phyloP scores from a whole-genome alignment of 2,329 filamentous ascomycete species.

The Hypoxylon sp. region DNA sequence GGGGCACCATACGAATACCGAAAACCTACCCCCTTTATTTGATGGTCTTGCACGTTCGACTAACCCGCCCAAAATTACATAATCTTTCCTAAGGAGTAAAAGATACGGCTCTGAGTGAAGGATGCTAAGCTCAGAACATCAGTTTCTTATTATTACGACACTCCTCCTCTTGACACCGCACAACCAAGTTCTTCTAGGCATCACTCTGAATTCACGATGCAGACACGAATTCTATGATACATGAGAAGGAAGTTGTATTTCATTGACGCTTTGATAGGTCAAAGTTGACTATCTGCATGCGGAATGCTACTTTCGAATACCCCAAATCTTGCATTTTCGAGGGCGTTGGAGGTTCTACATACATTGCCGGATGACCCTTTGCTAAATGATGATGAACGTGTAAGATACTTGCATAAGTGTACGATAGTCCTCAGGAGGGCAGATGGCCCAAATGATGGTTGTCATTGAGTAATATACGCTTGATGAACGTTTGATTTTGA shows the following conservation, averaged over 20 bases:
- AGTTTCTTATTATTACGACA: slow-evolving; percentile 4
- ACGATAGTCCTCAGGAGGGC: background rate
- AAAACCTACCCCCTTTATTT: background rate
- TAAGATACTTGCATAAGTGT: slow-evolving; percentile 2
- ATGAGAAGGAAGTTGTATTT: slow-evolving; percentile 1
- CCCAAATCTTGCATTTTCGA: slow-evolving; percentile 35
- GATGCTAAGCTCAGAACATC: background rate
- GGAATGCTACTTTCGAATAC: slow-evolving; percentile 28
- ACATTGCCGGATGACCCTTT: background rate
- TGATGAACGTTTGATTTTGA: slow-evolving; percentile 1
- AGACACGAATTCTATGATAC: slow-evolving; percentile 21
- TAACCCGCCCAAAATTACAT: background rate
- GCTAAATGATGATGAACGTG: slow-evolving; percentile 4
- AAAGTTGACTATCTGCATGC: background rate
- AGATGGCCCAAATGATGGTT: background rate
- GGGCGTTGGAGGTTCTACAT: slow-evolving; percentile 32
- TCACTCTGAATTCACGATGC: slow-evolving; percentile 1
- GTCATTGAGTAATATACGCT: background rate
- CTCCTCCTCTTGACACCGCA: background rate
- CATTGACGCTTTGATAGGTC: slow-evolving; percentile 12
- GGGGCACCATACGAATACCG: background rate
- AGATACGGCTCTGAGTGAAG: background rate
- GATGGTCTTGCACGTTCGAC: background rate
- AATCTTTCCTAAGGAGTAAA: background rate
- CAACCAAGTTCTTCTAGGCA: background rate